Base-by-base conservation (phyloP, 2,329 filamentous ascomycete species). In the Trichophyton benhamiae region DNA sequence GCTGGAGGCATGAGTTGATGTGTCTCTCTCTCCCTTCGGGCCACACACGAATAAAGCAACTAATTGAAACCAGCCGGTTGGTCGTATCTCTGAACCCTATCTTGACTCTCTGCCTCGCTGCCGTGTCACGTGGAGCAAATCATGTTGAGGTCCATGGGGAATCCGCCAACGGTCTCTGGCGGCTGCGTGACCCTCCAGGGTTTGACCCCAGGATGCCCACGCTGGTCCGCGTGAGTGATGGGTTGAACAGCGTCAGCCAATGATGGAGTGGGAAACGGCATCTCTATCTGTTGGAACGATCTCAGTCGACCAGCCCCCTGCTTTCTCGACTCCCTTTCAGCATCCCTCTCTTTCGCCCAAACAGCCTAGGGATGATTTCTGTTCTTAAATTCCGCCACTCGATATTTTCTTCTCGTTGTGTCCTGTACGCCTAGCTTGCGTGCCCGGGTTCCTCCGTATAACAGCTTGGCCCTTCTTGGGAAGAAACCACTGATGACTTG, bases 61-160 rank as follows among this genome's bases (percentile, higher is more conserved):
- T 36, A 55, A 55, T 55, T 55, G 49, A 55, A 55, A 36, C 49
- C 49, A 55, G 20, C 27, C n/a, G 49, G 49, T 36, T 55, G 49
- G 49, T 36, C 49, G 49, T 55, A 55, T 55, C 49, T 55, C n/a
- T 17, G 49, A 55, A 55, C 49, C 49, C 49, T 55, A 55, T 55
- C 52, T 55, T 3, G 9, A 36, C 27, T 20, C 52, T 33, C 33
- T 17, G 11, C 33, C 52, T 27, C 33, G 27, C 52, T 36, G 52
- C 30, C 52, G 25, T 55, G 52, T 55, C 52, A 55, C 52, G 52
- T 55, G 52, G 49, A 55, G 6, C 11, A 36, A 55, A 55, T 55
- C 13, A 20, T 53, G 25, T 38, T 13, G 11, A 53, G 13, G 17
- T 11, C 17, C 20, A 55, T 36, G 52, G 52, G 5, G 13, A 25